Conservation (phyloP, 169 alveolate genomes). For the Plasmodium sp. region DNA sequence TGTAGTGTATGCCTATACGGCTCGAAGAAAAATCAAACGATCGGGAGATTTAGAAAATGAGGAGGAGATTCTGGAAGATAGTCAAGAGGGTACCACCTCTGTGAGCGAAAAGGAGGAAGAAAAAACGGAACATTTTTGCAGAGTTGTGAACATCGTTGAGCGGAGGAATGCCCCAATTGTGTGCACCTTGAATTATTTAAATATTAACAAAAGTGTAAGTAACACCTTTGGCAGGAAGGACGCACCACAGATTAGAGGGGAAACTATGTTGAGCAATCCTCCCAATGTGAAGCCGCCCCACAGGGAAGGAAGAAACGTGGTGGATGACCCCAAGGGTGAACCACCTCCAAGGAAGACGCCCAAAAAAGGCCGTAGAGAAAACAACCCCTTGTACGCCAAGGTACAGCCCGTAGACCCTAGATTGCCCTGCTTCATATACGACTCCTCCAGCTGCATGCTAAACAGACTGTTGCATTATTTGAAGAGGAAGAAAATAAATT, state of each 20-base stretch:
- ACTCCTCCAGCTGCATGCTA: not conserved
- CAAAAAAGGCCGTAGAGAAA: not conserved
- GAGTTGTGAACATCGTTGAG: slow-evolving; percentile 58
- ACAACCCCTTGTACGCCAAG: slow-evolving; percentile 21
- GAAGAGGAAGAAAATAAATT: slow-evolving; percentile 38
- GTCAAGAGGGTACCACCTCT: not conserved
- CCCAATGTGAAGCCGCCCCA: not conserved
- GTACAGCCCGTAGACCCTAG: slow-evolving; percentile 39
- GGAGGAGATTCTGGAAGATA: not conserved
- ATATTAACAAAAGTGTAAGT: slow-evolving; percentile 33
- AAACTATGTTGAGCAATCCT: not conserved
- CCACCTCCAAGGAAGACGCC: not conserved
- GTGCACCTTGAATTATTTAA: slow-evolving; percentile 33
- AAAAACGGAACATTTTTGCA: slow-evolving; percentile 19
- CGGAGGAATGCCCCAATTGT: slow-evolving; percentile 22
- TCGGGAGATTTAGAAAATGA: not conserved
- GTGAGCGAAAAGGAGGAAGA: not conserved
- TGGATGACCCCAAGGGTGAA: not conserved
- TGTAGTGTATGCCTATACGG: slow-evolving; percentile 78
- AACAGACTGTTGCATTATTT: slow-evolving; percentile 17
- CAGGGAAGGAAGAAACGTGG: not conserved
- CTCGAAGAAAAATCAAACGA: slow-evolving; percentile 68
- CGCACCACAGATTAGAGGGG: not conserved
- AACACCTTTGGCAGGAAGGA: slow-evolving; percentile 33
- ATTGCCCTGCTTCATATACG: slow-evolving; percentile 65